Evolutionary conservation across 192 early-diverging fungal species (phyloP), one percentile per base, ranked within the genome.

Genomic region (Cetraspora pellucida): DNA sequence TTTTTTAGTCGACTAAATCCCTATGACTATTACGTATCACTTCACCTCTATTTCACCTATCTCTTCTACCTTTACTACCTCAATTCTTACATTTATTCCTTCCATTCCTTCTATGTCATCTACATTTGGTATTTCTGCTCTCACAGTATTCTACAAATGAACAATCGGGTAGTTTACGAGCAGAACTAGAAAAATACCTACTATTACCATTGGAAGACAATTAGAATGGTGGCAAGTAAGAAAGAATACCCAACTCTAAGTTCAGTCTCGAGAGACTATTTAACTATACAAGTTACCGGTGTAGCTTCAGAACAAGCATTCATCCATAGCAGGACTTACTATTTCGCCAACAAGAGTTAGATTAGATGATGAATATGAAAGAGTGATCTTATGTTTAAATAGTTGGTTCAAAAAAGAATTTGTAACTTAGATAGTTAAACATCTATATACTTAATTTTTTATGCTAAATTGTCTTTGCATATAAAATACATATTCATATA

Each of bases 301-400:
- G n/a, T 70, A 27, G 68, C 46, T 50, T 70, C 68, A 10, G 49
- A 70, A 70, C 47, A 70, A 28, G 25, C 25, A 47, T 50, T 70
- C 49, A n/a, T 70, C 68, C 8, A 23, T 70, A n/a, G 64, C 64
- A 11, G 14, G 64, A 43, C 47, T 19, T 1, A 21, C 13, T 21
- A 70, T 70, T 25, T 21, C 25, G 5, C 2, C 44, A 25, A 27
- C 14, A 52, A 47, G 68, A 49, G 49, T 23, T 70, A 47, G 68
- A 27, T 52, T 50, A 52, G 68, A 70, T 14, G 21, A 43, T 9
- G 25, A 70, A 52, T 52, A 10, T 14, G 46, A 0, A 2, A 70
- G 68, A n/a, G 46, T 23, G 23, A 70, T 16, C 9, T 27, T 70
- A 7, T 52, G 68, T 52, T 49, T 70, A 25, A 65, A 65, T 0